Evolutionary conservation across 2,329 filamentous ascomycete species (phyloP), one percentile per base, ranked within the genome.

Genomic region (Mariannaea sp.): DNA sequence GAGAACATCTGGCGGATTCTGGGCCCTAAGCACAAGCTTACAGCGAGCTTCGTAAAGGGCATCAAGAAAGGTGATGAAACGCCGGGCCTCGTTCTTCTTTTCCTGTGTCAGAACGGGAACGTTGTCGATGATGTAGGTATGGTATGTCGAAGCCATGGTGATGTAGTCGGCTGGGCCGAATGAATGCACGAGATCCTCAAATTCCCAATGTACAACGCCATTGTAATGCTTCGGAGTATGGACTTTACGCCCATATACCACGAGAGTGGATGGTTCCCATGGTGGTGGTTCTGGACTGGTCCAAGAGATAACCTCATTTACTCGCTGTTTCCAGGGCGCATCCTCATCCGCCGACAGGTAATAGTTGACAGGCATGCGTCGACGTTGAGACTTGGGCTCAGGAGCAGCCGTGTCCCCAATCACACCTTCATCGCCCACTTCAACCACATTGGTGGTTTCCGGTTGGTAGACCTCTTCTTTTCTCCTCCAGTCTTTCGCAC

Each of bases 141-240:
- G 88, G 69, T 87, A 93, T 13, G 82, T 88, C 1, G 88, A 92
- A 1, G 89, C 88, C 68, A 94, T 81, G 1, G 87, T 88, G 49
- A 92, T 88, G 71, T 92, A 94, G 73, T 94, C 90, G 22, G 90
- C 90, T 1, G 89, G 89, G 0, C 90, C 90, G 38, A 92, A 84
- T 2, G 78, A 77, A 5, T 80, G 79, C 53, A 89, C 90, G 1
- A 93, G 80, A 29, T 87, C 80, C 12, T 77, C 65, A 62, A 93
- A 94, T 8, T 82, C 80, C 82, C 88, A 91, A 49, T 79, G 78
- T 0, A 84, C 80, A 1, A 81, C 73, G 14, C 86, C 84, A 20
- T 80, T 71, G 57, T 80, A 72, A 30, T 86, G 80, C 3, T 76
- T 76, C 1, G 85, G 84, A 3, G 90, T 79, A 1, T 69, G 65